Conservation (phyloP, 805 yeast genomes). For the Starmera pachycereana region DNA sequence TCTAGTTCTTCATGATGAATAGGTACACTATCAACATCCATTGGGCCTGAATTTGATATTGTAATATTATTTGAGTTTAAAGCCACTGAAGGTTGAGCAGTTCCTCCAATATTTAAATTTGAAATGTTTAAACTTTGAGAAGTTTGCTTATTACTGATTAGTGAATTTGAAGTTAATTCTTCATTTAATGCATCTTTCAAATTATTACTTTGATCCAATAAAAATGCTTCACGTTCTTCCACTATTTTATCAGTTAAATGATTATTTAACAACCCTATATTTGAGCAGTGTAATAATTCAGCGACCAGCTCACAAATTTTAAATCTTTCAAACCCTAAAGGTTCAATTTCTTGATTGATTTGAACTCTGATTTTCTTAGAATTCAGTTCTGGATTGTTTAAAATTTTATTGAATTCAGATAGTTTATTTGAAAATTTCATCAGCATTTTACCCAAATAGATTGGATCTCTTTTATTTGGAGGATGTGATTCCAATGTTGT, state of each 20-base stretch:
- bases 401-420: conserved; percentile 41
- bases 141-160: not conserved
- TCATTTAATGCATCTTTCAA: conserved; percentile 19
- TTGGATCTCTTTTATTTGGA: conserved; percentile 83
- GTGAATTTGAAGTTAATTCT: conserved; percentile 9
- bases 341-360: conserved; percentile 53
- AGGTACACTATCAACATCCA: conserved; percentile 4
- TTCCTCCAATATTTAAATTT: conserved; percentile 16
- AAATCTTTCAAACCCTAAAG: conserved; percentile 88
- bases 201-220: conserved; percentile 25
- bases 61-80: conserved; percentile 16
- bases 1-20: conserved; percentile 6
- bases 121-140: conserved; percentile 12
- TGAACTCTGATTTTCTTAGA: conserved; percentile 28
- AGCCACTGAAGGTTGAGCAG: conserved; percentile 21
- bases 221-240: conserved; percentile 55
- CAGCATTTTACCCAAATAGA: conserved; percentile 78
- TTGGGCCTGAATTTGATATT: conserved; percentile 5
- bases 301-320: conserved; percentile 90
- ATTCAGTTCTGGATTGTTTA: conserved; percentile 9
- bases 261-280: conserved; percentile 85
- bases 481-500: conserved; percentile 75
- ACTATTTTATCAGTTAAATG: conserved; percentile 59
- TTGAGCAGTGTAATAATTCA: conserved; percentile 89
- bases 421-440: conserved; percentile 60